Base-by-base conservation (phyloP, 2,329 filamentous ascomycete species). In the Zymoseptoria ardabiliae region DNA sequence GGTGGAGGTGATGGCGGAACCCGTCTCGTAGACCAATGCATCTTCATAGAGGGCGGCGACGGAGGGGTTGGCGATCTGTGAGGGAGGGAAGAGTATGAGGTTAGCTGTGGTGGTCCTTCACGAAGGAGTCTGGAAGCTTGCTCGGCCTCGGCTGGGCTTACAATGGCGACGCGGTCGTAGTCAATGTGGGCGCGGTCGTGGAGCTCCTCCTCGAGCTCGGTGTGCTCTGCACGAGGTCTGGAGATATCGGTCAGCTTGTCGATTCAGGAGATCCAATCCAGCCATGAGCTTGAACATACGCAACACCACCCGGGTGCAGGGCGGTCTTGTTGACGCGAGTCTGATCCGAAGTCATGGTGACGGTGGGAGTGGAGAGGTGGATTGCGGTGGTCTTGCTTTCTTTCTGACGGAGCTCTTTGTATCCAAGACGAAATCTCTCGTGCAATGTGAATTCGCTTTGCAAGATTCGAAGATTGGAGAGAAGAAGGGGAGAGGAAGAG, bases 131-230 rank as follows among this genome's bases (percentile, higher is more conserved):
- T 10, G 4, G 10, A n/a, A 50, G 57, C 28, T 5, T 5, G 10
- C 25, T 21, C 41, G 25, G 28, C 19, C 25, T 19, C 48, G 9
- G 19, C 4, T 55, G 17, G 52, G 41, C 90, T 76, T 84, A 96
- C 92, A 82, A 99, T 99, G 65, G 94, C 90, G 72, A 99, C 94
- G 74, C 91, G 89, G 79, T 97, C 90, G 76, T 97, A 99, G 83
- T 99, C 94, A 74, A 99, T 99, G 83, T 99, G 93, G 68, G 94
- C 94, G 74, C 88, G 91, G 78, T 97, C 91, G 78, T 97, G 92
- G 63, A 99, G 89, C 77, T 96, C 91, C 80, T 97, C 91, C 80
- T 99, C 91, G 66, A 99, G 86, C 77, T 97, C 94, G 52, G 94
- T 97, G 85, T 97, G 93, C 75, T 95, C 89, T 72, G 83, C 82